A percentile compares a stretch with the other conserved stretches of the same genome.
Evolutionary conservation across 2,329 filamentous ascomycete species (phyloP).

Genomic region (Coniochaeta prunicola): DNA sequence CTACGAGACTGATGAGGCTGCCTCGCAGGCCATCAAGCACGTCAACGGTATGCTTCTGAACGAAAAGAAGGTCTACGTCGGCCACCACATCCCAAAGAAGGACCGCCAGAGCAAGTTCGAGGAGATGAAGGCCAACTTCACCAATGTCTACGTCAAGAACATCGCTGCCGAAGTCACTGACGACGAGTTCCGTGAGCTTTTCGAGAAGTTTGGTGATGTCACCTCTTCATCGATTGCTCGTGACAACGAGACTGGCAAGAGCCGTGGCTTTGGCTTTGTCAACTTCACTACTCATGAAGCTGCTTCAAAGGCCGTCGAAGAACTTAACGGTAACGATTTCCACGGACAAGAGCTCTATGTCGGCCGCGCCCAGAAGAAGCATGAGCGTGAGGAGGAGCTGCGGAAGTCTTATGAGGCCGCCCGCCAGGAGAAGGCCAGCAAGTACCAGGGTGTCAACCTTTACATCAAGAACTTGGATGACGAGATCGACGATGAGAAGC

Average conservation of each 20-base stretch:
- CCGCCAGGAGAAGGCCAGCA: constrained; percentile 95
- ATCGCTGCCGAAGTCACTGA: constrained; percentile 77
- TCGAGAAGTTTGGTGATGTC: constrained; percentile 87
- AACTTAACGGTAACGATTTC: constrained; percentile 87
- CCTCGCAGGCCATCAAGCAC: constrained; percentile 95
- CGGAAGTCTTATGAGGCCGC: constrained; percentile 98
- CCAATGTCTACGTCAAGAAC: constrained; percentile 99
- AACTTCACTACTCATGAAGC: constrained; percentile 91
- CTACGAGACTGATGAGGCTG: constrained; percentile 98
- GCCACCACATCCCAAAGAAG: constrained; percentile 99
- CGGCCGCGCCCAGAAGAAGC: constrained; percentile 98
- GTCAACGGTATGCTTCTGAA: constrained; percentile 99
- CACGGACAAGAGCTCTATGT: constrained; percentile 95
- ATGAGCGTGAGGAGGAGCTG: constrained; percentile 98
- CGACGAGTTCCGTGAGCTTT: constrained; percentile 89
- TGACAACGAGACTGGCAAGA: constrained; percentile 77
- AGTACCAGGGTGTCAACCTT: constrained; percentile 98
- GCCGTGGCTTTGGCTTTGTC: constrained; percentile 91
- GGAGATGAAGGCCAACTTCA: constrained; percentile 99
- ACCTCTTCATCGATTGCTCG: constrained; percentile 92
- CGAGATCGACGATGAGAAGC: constrained; percentile 95
- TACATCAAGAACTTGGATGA: constrained; percentile 99
- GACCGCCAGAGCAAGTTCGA: constrained; percentile 99
- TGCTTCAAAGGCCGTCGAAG: constrained; percentile 79
- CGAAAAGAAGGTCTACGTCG: constrained; percentile 99